Conservation (phyloP, 768 basidiomycete species). For the Phylloporus sp. region DNA sequence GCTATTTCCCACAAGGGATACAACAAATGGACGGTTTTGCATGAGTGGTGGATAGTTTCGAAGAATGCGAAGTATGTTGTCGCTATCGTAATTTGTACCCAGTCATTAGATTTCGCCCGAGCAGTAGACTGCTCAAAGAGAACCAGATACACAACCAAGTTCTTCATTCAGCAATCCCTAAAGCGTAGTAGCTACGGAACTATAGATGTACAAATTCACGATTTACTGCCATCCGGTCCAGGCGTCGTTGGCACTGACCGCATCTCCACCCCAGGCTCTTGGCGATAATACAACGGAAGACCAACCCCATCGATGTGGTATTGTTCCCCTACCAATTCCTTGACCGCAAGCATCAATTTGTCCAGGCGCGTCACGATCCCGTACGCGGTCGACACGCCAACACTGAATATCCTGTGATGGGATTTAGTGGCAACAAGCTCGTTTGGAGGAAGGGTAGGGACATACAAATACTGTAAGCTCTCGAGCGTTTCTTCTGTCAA, state of each 20-base stretch:
- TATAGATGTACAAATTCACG: not conserved
- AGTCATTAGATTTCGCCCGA: no score
- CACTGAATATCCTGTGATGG: slow-evolving; percentile 54
- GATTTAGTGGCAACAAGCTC: not conserved
- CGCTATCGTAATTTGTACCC: no score
- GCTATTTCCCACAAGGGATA: not conserved
- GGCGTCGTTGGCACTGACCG: slow-evolving; percentile 12
- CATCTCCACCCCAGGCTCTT: slow-evolving; percentile 26
- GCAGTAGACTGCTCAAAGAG: no score
- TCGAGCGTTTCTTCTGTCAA: slow-evolving; percentile 70
- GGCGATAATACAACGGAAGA: slow-evolving; percentile 19
- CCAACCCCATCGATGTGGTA: slow-evolving; percentile 77
- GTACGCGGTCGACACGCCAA: slow-evolving; percentile 66
- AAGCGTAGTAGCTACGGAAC: no score
- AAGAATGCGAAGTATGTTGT: no score
- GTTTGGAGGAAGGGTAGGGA: slow-evolving; percentile 9
- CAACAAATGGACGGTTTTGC: not conserved
- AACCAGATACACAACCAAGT: no score
- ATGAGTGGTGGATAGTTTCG: not conserved
- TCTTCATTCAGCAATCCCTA: no score
- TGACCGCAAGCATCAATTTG: slow-evolving; percentile 71
- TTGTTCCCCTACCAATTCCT: slow-evolving; percentile 83
- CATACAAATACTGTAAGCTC: slow-evolving; percentile 76
- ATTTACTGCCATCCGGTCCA: not conserved
- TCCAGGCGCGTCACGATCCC: slow-evolving; percentile 71